Evolutionary conservation across 1,284 basidiomycete genomes (phyloP).

Genomic region (Rhodotorula sp.): DNA sequence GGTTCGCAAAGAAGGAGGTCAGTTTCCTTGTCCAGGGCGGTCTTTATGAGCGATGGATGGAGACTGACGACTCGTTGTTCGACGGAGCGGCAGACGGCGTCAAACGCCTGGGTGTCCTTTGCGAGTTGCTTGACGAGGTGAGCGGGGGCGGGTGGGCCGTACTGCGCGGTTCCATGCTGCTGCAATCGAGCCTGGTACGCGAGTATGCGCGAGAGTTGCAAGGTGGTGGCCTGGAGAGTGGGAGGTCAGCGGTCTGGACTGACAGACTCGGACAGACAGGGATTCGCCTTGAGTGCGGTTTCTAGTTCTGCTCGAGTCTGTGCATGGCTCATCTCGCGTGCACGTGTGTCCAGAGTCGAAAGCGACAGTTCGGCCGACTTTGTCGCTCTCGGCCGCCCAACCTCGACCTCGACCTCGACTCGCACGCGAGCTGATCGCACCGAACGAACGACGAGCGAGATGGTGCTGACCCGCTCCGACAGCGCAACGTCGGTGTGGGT

Average conservation of each 20-base stretch:
- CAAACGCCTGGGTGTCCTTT: slow-evolving; percentile 8
- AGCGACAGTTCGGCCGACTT: too few species aligned
- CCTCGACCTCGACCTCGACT: not conserved
- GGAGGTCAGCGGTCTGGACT: not conserved
- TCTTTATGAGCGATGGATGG: too few species aligned
- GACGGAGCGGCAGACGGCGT: not conserved
- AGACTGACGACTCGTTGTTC: slow-evolving; percentile 9
- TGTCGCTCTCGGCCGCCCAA: too few species aligned
- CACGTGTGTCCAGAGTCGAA: not conserved
- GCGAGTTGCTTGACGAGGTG: not conserved
- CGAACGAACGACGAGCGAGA: not conserved
- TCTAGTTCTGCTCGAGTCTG: not conserved
- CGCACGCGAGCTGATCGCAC: not conserved
- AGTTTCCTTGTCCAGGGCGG: too few species aligned
- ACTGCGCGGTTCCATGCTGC: slow-evolving; percentile 1
- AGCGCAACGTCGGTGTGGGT: slow-evolving; percentile 6
- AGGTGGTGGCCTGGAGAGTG: slow-evolving; percentile 11
- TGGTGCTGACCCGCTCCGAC: slow-evolving; percentile 15
- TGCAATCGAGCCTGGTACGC: slow-evolving; percentile 21
- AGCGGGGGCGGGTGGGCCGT: not conserved
- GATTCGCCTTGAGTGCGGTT: slow-evolving; percentile 14
- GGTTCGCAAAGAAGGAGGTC: too few species aligned
- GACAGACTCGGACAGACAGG: not conserved
- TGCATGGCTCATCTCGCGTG: not conserved
- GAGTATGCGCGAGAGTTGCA: slow-evolving; percentile 24